phyloP scores from a whole-genome alignment of 1,139 yeast species.

The Pichia sp. region DNA sequence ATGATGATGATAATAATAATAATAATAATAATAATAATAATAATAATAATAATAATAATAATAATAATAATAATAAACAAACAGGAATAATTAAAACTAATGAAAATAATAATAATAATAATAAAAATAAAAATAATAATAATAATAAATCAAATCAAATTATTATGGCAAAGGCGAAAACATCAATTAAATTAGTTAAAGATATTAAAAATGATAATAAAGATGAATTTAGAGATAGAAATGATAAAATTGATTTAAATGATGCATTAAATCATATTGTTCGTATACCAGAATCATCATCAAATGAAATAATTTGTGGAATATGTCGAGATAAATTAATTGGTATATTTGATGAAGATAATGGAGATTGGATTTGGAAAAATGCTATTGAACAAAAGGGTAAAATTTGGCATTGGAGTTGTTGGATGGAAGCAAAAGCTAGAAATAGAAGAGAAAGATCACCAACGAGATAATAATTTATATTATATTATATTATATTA shows the following conservation, averaged over 20 bases:
- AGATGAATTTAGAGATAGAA: slow-evolving; percentile 16
- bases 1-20: slow-evolving; percentile 33
- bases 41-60: slow-evolving; percentile 20
- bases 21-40: slow-evolving; percentile 34
- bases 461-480: slow-evolving; percentile 16
- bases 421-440: slow-evolving; percentile 62
- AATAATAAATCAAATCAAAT: not conserved
- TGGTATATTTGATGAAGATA: slow-evolving; percentile 79
- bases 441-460: slow-evolving; percentile 25
- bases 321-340: slow-evolving; percentile 79
- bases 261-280: slow-evolving; percentile 39
- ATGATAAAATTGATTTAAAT: slow-evolving; percentile 24
- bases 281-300: slow-evolving; percentile 65
- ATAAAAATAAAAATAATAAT: slow-evolving; percentile 24
- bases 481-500: not conserved
- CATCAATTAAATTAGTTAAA: not conserved
- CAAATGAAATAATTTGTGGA: slow-evolving; percentile 71
- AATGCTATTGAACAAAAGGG: slow-evolving; percentile 62
- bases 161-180: not conserved
- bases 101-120: slow-evolving; percentile 53
- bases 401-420: slow-evolving; percentile 68
- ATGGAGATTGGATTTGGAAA: slow-evolving; percentile 95
- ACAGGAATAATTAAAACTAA: too few relatives aligned
- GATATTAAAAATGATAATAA: slow-evolving; percentile 2
- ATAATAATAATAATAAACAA: slow-evolving; percentile 7